These are phyloP conservation scores for Globisporangium nunn DNA, from an alignment of 352 stramenopile genomes.

Conservation along the genomic window DNA sequence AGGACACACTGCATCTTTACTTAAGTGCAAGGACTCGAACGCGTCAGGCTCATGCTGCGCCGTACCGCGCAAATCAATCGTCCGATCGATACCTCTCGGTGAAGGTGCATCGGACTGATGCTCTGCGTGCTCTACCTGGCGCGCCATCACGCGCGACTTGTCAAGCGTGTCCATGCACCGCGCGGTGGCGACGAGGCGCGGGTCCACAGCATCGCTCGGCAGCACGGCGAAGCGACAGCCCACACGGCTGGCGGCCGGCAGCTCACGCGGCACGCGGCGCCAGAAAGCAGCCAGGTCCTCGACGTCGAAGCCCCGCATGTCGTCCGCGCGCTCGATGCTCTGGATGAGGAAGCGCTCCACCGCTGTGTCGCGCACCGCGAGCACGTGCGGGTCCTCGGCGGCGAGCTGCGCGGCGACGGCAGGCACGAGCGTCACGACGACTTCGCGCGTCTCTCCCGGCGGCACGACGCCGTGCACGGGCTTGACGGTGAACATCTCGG, in stretches of 20 bases:
- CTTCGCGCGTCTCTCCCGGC: slow-evolving; percentile 24
- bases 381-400: slow-evolving; percentile 22
- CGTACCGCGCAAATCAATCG: slow-evolving; percentile 5
- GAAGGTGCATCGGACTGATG: neutral
- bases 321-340: slow-evolving; percentile 36
- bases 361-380: slow-evolving; percentile 29
- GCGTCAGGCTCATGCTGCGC: slow-evolving; percentile 1
- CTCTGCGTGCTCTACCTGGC: neutral
- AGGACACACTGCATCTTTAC: too few relatives aligned
- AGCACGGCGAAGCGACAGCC: slow-evolving; percentile 40
- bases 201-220: neutral
- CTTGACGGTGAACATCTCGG: slow-evolving; percentile 68
- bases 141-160: neutral
- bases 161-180: slow-evolving; percentile 3
- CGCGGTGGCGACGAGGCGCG: neutral
- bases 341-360: slow-evolving; percentile 53
- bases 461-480: slow-evolving; percentile 51
- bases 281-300: slow-evolving; percentile 37
- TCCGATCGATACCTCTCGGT: slow-evolving; percentile 6
- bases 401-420: slow-evolving; percentile 23
- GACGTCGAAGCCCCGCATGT: slow-evolving; percentile 37
- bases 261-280: slow-evolving; percentile 43
- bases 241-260: slow-evolving; percentile 57
- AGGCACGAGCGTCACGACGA: slow-evolving; percentile 35
- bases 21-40: slow-evolving; percentile 5